Percentiles rank a stretch among this genome's conserved stretches.
phyloP scores from a whole-genome alignment of 2,329 filamentous ascomycete genomes.

The Meredithiella fracta region DNA sequence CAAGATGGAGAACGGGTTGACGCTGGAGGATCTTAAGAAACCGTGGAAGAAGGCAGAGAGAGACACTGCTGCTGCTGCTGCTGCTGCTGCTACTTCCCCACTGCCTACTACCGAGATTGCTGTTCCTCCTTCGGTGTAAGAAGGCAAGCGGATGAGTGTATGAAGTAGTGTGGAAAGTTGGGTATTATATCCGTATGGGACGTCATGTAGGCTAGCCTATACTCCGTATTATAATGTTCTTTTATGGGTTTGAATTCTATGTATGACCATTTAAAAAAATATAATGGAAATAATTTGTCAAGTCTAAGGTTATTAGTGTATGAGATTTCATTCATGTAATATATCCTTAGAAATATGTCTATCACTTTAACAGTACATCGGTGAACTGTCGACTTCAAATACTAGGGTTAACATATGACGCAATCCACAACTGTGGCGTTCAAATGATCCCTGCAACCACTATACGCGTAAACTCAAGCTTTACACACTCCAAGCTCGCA shows the following conservation, averaged over 20 bases:
- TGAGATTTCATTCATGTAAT: no score
- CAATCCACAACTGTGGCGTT: conserved; percentile 6
- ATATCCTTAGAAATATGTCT: no score
- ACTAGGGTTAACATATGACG: conserved; percentile 1
- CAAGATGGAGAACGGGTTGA: conserved; percentile 63
- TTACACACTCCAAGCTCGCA: conserved; percentile 2
- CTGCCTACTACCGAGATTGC: not conserved
- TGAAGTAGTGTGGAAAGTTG: not conserved
- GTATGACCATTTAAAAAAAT: conserved; percentile 2
- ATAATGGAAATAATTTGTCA: not conserved
- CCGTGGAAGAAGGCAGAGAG: conserved; percentile 39
- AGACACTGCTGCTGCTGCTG: not conserved
- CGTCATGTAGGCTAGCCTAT: not conserved
- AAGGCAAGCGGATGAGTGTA: no score
- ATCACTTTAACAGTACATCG: no score
- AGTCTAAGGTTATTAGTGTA: no score
- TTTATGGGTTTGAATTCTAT: not conserved
- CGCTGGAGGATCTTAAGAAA: conserved; percentile 66
- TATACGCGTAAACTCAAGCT: conserved; percentile 13
- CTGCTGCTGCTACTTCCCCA: not conserved
- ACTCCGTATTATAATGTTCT: conserved; percentile 14
- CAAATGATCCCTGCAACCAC: conserved; percentile 11
- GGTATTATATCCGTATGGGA: not conserved
- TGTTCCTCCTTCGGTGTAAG: conserved; percentile 6
- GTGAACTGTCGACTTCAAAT: no score